Base-by-base conservation (phyloP, 1,284 basidiomycete species). In the Papiliotrema terrestris region DNA sequence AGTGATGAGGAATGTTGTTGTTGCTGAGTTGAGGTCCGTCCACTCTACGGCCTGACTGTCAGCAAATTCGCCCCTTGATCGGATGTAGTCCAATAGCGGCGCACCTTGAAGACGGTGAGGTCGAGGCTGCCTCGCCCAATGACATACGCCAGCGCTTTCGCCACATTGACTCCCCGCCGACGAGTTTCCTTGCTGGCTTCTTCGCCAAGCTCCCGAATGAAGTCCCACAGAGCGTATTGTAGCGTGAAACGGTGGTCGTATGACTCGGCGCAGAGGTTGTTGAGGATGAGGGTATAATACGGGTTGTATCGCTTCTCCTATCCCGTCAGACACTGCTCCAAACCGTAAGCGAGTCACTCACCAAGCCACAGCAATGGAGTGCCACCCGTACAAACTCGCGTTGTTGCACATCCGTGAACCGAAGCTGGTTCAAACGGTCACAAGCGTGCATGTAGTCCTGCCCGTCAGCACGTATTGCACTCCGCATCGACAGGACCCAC, bases 221-320 rank as follows among this genome's bases (percentile, higher is more conserved):
- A 94, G 73, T 99, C 96, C 96, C 96, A 99, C 8, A 98, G 78
- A 63, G 87, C 91, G 75, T 92, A 99, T 71, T 98, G 96, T 41
- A 98, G 79, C 0, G 96, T 98, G 63, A 98, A 88, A 62, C 86
- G 87, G 67, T 93, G 88, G 8, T 87, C 85, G 56, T 80, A 79
- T 2, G 77, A 75, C 51, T 72, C 67, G 5, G 69, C 58, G 45
- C 74, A 76, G 3, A 78, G 69, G 62, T 91, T 87, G 1, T 89
- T 86, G 8, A 82, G 82, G 45, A 98, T 85, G 23, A 99, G 84
- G 1, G 89, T 85, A 74, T 98, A 98, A 78, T 92, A 98, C 0
- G 96, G 95, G 68, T 98, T 98, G 78, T 96, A 98, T 1, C 81
- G 75, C 70, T 86, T 87, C 76, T 97, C 95, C 90, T 94, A 67